Evolutionary conservation across 2,329 filamentous ascomycete genomes (phyloP), one percentile per base, ranked within the genome.

Genomic region (Diaporthe eres): DNA sequence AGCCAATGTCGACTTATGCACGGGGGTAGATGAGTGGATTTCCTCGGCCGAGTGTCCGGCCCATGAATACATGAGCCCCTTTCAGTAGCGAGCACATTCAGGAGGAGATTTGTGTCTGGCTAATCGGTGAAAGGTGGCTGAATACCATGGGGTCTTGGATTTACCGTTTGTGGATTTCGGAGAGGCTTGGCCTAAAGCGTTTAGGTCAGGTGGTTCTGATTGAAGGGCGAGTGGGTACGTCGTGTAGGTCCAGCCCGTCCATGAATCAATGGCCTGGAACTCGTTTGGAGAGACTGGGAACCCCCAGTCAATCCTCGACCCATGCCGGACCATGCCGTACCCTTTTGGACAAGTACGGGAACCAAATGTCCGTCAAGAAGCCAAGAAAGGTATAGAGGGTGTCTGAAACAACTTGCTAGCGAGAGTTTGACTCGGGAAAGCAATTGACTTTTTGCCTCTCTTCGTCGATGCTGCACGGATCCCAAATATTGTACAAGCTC

Each of bases 331-430:
- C 22, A 51, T 19, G 47, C 13, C 25, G 44, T 17, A 47, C 44
- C 7, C 13, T 68, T 68, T 68, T 51, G 63, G 63, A 37, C 47
- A 17, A 25, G 28, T 47, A 49, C 63, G 63, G 44, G 44, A 22
- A 39, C 31, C 63, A 25, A 65, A 68, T 68, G 47, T 68, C 63
- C 63, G 63, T 37, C 13, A 25, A 28, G 2, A 51, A 39, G 10
- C 63, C 44, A 39, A 37, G 28, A 39, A 12, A 17, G 31, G 34
- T 2, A 60, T 25, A 53, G 22, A 25, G 22, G 31, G 28, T 7
- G 10, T 25, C 19, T n/a, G 44, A 37, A 51, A 25, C 63, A 39
- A 12, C 1, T 28, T 39, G 3, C 47, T 22, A 10, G 13, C 13
- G 31, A 37, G 47, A 13, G 9, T 34, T 51, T 51, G 63, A 51